Base-by-base conservation (phyloP, 371 early-diverging fungal genomes). In the Phascolomyces articulosus region DNA sequence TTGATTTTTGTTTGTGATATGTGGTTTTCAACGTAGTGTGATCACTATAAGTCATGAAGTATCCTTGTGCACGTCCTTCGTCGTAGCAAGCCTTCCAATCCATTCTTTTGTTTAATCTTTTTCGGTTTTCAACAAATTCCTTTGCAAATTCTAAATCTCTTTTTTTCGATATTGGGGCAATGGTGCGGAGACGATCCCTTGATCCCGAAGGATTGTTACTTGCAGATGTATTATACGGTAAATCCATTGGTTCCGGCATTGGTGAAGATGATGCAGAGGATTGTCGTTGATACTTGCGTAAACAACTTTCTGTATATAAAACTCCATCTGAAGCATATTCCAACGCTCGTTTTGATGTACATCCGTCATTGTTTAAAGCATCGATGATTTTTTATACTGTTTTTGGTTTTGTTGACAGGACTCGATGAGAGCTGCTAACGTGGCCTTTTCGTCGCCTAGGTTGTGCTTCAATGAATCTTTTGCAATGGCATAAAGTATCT, bases 391-490 rank as follows among this genome's bases (percentile, higher is more conserved):
- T 23, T 61, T 28, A 51, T 54, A 63, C 44, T 63, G 63, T 38
- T 63, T 63, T 63, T 63, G n/a, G 47, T 18, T 21, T 47, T 60
- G 47, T 27, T 31, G 26, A 21, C 34, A 55, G 56, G 44, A 63
- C 57, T 63, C 44, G 4, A 56, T 18, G 48, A 63, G 40, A 31
- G 55, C 48, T 21, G 34, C 58, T 23, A 24, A 47, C 11, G 55
- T 40, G 9, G 3, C 38, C 29, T 54, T 27, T 20, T 62, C 53
- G 11, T 8, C 23, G 34, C 34, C 29, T 9, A 62, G 18, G 27
- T 62, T 21, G 31, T 40, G 8, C 8, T 53, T 34, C 27, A 62
- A 16, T 16, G 62, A 24, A 38, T 62, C 44, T 51, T 54, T 54
- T 34, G 54, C 55, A n/a, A 62, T 49, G 13, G 18, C 13, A 40